These are phyloP conservation scores for Boletus eberwhitei DNA, from an alignment of 768 basidiomycete species.

Conservation along the genomic window DNA sequence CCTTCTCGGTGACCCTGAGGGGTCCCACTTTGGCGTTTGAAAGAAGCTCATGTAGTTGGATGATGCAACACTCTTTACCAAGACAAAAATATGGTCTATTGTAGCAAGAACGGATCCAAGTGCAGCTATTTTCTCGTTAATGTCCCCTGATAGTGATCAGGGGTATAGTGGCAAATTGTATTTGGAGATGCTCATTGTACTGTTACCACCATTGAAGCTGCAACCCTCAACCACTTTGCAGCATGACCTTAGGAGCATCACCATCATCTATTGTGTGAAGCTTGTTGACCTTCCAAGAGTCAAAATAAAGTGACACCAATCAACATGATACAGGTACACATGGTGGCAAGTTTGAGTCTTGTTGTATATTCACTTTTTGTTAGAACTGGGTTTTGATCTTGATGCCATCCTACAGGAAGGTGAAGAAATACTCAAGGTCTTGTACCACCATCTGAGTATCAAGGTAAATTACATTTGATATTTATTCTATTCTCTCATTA, in stretches of 20 bases:
- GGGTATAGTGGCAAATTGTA: conserved; percentile 63
- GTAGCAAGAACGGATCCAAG: conserved; percentile 24
- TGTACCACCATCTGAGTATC: conserved; percentile 45
- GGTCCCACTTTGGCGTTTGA: conserved; percentile 61
- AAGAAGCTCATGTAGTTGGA: conserved; percentile 37
- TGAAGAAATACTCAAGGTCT: conserved; percentile 44
- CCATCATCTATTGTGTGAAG: conserved; percentile 67
- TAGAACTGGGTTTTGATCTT: conserved; percentile 83
- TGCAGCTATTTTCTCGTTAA: conserved; percentile 53
- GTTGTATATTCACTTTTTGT: neutral
- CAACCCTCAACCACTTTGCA: conserved; percentile 32
- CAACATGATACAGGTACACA: conserved; percentile 68
- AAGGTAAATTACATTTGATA: conserved; percentile 25
- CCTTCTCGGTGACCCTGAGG: conserved; percentile 67
- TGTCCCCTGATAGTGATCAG: conserved; percentile 65
- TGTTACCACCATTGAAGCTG: conserved; percentile 39
- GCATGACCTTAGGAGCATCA: conserved; percentile 58
- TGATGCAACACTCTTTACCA: conserved; percentile 51
- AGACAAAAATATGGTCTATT: conserved; percentile 49
- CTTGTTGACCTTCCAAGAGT: conserved; percentile 41
- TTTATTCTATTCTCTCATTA: neutral
- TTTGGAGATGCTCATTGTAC: conserved; percentile 53
- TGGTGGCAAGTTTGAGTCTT: neutral
- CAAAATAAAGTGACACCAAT: conserved; percentile 59
- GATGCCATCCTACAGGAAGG: conserved; percentile 57